These are phyloP conservation scores for Botryosphaeria dothidea DNA, from an alignment of 2,329 filamentous ascomycete species.

Conservation along the genomic window DNA sequence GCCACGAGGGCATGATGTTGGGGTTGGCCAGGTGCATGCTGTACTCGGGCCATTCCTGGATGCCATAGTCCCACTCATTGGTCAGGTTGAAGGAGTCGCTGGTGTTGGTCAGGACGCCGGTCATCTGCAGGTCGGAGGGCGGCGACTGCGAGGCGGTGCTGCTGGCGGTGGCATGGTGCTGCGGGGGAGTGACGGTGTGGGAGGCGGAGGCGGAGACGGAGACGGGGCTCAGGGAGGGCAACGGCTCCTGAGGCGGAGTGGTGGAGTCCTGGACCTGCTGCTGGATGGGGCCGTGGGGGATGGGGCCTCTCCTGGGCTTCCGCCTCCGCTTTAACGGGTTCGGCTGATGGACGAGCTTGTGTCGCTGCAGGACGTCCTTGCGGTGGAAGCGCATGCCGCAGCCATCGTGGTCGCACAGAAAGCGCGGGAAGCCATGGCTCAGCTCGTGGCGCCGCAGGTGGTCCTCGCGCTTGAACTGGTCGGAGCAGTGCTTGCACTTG, in stretches of 20 bases:
- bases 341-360: slow-evolving; percentile 21
- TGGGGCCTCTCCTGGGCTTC: slow-evolving; percentile 13
- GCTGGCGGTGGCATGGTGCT: neutral
- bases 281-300: slow-evolving; percentile 18
- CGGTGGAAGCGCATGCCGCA: slow-evolving; percentile 22
- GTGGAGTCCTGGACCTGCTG: neutral
- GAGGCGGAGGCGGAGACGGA: neutral
- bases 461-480: slow-evolving; percentile 21
- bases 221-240: neutral
- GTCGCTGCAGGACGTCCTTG: slow-evolving; percentile 21
- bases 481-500: slow-evolving; percentile 20
- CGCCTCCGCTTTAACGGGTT: slow-evolving; percentile 19
- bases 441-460: slow-evolving; percentile 22
- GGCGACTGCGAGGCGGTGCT: neutral
- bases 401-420: slow-evolving; percentile 20
- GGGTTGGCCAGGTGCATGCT: neutral
- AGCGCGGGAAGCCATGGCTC: slow-evolving; percentile 21
- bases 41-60: slow-evolving; percentile 19
- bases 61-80: slow-evolving; percentile 10
- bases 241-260: neutral
- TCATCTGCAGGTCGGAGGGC: neutral
- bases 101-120: neutral
- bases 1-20: slow-evolving; percentile 12
- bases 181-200: neutral
- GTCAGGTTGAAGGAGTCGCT: slow-evolving; percentile 14